Evolutionary conservation across 768 basidiomycete genomes (phyloP).

Genomic region (Amanita jacksonii): DNA sequence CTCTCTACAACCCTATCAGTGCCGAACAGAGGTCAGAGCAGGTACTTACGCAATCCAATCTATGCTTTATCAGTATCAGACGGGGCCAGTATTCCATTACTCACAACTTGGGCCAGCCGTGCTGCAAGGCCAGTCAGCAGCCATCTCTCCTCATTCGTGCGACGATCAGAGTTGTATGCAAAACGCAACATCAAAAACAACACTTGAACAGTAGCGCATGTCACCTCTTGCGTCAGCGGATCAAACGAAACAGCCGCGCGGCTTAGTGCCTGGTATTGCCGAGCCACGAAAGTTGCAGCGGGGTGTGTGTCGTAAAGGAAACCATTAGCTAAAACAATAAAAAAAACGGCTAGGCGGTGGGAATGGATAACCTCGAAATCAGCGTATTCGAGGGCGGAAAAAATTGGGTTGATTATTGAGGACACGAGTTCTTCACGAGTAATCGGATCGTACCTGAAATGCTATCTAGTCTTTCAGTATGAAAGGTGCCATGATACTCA

Average conservation of each 20-base stretch:
- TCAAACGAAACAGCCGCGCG: constrained; percentile 39
- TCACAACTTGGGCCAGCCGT: constrained; percentile 34
- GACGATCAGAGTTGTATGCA: constrained; percentile 31
- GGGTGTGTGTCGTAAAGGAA: constrained; percentile 31
- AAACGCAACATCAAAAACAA: constrained; percentile 35
- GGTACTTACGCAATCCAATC: constrained; percentile 43
- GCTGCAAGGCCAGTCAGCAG: constrained; percentile 34
- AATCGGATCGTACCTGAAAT: constrained; percentile 36
- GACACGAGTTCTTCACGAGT: constrained; percentile 30
- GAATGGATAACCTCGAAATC: constrained; percentile 29
- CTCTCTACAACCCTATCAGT: constrained; percentile 24
- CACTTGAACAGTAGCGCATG: constrained; percentile 37
- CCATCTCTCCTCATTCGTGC: constrained; percentile 38
- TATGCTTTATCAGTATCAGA: constrained; percentile 12
- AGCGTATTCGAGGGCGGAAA: constrained; percentile 22
- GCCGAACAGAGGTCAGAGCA: neutral
- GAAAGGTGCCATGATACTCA: constrained; percentile 17
- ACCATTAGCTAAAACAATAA: constrained; percentile 40
- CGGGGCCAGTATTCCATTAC: constrained; percentile 12
- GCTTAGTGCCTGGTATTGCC: constrained; percentile 37
- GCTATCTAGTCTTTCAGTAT: neutral
- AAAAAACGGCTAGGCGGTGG: constrained; percentile 43
- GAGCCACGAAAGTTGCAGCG: constrained; percentile 21
- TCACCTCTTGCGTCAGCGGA: constrained; percentile 34
- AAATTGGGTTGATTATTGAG: constrained; percentile 33